Percentiles rank a stretch among this genome's conserved stretches.
phyloP scores from a whole-genome alignment of 2,329 filamentous ascomycete species.

The Talaromyces verruculosus region DNA sequence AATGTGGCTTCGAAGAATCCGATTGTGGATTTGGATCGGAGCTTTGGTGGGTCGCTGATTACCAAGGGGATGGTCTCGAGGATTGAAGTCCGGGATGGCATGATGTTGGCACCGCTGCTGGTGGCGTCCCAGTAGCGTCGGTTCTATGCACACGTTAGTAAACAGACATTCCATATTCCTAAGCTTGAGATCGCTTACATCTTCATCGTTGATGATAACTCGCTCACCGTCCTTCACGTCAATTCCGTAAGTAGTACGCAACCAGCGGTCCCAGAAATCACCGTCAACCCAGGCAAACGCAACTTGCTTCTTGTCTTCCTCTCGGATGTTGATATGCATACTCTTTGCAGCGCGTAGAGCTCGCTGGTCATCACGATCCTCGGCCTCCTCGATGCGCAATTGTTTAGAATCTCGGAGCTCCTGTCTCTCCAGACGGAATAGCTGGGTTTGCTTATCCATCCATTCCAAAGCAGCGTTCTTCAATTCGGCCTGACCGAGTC shows the following conservation, averaged over 20 bases:
- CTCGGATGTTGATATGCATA: conserved; percentile 87
- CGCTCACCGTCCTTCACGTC: conserved; percentile 82
- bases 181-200: conserved; percentile 62
- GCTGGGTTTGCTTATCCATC: conserved; percentile 93
- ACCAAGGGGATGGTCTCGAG: conserved; percentile 70
- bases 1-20: conserved; percentile 49
- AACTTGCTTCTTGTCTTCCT: conserved; percentile 82
- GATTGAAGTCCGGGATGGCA: conserved; percentile 84
- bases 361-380: conserved; percentile 87
- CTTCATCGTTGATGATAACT: conserved; percentile 95
- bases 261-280: conserved; percentile 96
- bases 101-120: conserved; percentile 83
- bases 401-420: conserved; percentile 94
- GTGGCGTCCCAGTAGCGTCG: conserved; percentile 94
- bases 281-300: conserved; percentile 97
- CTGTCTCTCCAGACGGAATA: conserved; percentile 89
- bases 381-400: conserved; percentile 90
- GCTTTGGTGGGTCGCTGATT: conserved; percentile 49
- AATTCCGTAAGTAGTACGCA: conserved; percentile 90
- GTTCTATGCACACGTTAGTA: conserved; percentile 60
- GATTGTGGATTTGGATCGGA: conserved; percentile 52
- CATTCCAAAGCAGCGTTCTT: conserved; percentile 95
- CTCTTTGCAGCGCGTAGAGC: conserved; percentile 83
- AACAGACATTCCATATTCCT: not conserved
- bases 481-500: conserved; percentile 77